These are phyloP conservation scores for Neurospora sp. DNA, from an alignment of 495 filamentous ascomycete species.

Conservation along the genomic window DNA sequence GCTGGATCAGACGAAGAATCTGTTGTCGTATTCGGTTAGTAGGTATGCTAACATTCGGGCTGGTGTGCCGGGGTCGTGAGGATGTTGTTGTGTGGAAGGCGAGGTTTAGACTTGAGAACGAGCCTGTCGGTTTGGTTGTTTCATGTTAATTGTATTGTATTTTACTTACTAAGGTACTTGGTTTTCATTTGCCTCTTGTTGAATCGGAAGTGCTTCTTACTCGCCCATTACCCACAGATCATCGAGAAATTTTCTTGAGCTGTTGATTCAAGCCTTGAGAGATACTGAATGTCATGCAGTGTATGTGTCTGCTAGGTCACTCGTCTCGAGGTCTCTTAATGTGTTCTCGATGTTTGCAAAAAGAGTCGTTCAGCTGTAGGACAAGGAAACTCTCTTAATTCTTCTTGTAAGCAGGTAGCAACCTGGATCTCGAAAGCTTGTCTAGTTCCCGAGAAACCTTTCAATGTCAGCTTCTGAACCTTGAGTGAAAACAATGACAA, in stretches of 20 bases:
- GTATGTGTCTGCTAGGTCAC: not conserved
- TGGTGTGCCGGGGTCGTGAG: slow-evolving; percentile 28
- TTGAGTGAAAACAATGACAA: not conserved
- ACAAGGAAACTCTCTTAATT: not conserved
- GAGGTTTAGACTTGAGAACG: not conserved
- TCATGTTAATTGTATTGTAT: not conserved
- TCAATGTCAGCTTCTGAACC: not conserved
- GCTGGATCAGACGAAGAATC: slow-evolving; percentile 53
- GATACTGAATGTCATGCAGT: too few species aligned
- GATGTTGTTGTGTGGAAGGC: not conserved
- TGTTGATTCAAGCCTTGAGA: not conserved
- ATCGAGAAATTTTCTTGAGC: not conserved
- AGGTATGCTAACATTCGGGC: slow-evolving; percentile 59
- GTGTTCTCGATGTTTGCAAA: not conserved
- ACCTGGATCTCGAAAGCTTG: not conserved
- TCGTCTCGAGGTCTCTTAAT: not conserved
- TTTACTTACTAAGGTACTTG: not conserved
- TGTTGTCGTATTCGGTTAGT: slow-evolving; percentile 53
- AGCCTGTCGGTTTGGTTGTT: not conserved
- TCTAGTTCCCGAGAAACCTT: not conserved
- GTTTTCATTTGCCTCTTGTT: not conserved
- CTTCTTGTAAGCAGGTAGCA: not conserved
- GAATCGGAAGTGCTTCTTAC: not conserved
- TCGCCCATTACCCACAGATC: not conserved
- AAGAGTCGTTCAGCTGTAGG: not conserved